These are phyloP conservation scores for Moricandia arvensis DNA, from an alignment of 345 rosid genomes.

Conservation along the genomic window DNA sequence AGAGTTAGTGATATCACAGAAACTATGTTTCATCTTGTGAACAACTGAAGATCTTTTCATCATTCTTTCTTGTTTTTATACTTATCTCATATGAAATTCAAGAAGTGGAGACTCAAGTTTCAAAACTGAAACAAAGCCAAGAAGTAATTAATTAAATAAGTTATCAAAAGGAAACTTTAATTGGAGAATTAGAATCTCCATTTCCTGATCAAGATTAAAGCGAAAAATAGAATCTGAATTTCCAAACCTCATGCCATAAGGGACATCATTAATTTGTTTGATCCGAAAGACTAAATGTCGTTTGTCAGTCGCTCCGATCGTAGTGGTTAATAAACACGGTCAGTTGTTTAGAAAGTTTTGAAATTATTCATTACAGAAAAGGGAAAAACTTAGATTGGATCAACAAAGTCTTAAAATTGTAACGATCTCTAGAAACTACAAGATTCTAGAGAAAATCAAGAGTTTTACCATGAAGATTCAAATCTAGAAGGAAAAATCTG, in stretches of 20 bases:
- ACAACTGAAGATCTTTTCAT: constrained; percentile 53
- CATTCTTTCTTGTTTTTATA: constrained; percentile 21
- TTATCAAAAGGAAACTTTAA: background rate
- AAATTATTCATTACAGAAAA: too few relatives aligned
- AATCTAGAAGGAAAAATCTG: background rate
- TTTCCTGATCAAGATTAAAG: background rate
- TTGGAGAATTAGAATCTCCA: constrained; percentile 13
- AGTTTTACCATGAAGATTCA: background rate
- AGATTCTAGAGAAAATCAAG: background rate
- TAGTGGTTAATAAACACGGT: too few relatives aligned
- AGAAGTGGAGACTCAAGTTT: constrained; percentile 1
- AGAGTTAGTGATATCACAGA: constrained; percentile 63
- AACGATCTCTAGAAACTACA: background rate
- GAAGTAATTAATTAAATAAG: background rate
- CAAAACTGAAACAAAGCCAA: background rate
- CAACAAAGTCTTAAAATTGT: background rate
- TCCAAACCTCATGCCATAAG: too few relatives aligned
- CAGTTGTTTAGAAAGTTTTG: too few relatives aligned
- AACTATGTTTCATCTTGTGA: constrained; percentile 46
- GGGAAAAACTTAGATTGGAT: too few relatives aligned
- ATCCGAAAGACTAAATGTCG: too few relatives aligned
- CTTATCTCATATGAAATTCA: too few relatives aligned
- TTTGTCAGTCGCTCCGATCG: too few relatives aligned
- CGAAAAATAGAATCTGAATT: too few relatives aligned
- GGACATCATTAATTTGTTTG: too few relatives aligned